Evolutionary conservation across 2,329 filamentous ascomycete genomes (phyloP).

Genomic region (Dactylellina cionopaga): DNA sequence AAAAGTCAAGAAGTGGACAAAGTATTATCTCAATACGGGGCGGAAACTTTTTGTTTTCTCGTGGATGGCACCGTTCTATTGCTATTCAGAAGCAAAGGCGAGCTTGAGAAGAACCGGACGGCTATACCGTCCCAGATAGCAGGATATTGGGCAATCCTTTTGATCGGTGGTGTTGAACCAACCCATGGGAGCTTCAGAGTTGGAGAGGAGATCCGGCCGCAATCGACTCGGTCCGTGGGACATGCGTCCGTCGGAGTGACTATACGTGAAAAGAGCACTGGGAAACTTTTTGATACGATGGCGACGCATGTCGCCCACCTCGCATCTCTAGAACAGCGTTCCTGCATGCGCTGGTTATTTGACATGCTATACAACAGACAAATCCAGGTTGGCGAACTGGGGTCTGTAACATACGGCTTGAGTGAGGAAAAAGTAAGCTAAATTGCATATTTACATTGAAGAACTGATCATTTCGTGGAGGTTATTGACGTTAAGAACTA

Average conservation of each 20-base stretch:
- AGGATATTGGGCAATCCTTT: background rate
- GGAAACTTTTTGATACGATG: background rate
- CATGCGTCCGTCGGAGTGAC: background rate
- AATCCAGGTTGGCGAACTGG: too few relatives aligned
- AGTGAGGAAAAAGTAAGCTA: too few relatives aligned
- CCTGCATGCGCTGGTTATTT: too few relatives aligned
- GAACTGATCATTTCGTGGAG: too few relatives aligned
- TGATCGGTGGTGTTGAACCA: background rate
- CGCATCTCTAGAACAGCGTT: background rate
- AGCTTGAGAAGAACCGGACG: background rate
- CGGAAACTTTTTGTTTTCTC: background rate
- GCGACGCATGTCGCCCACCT: background rate
- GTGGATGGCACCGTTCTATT: background rate
- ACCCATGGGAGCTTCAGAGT: background rate
- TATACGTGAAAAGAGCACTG: background rate
- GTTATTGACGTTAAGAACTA: too few relatives aligned
- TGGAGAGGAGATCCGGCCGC: too few relatives aligned
- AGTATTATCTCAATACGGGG: background rate
- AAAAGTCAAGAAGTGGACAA: background rate
- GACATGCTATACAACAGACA: too few relatives aligned
- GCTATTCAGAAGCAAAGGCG: background rate
- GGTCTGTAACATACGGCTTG: too few relatives aligned
- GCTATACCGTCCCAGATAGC: background rate
- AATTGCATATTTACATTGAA: too few relatives aligned
- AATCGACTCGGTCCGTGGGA: too few relatives aligned